Evolutionary conservation across 164 flowering plant genomes (phyloP), one percentile per base, ranked within the genome.

Genomic region (Chloranthus sessilifolius): DNA sequence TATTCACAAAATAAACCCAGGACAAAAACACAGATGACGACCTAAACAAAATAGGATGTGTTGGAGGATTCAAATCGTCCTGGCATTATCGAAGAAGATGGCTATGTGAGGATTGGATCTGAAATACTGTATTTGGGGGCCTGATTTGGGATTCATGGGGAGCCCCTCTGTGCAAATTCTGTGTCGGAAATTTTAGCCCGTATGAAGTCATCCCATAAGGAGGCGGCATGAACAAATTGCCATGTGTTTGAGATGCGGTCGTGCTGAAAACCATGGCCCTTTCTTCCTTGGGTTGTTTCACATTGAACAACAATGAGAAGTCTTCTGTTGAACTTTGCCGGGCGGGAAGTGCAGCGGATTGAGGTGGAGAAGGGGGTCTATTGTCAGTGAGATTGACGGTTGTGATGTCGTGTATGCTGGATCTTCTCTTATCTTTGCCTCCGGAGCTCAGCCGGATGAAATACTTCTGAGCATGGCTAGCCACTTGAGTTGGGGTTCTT

Each of bases 401-500:
- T 19, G 91, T 85, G 56, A 88, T 83, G 31, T 85, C 95, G 45
- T 83, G 89, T 50, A 85, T 87, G 64, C 92, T 87, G 5, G 89
- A 76, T 59, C 92, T 71, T 43, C 82, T 63, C 66, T 80, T 83
- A 54, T 82, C 89, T 44, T 83, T 87, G 29, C 85, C 86, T 26
- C 81, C 85, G 0, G 83, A 73, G 40, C 60, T 65, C 58, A 76
- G 92, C 59, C 88, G 39, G 56, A 78, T 76, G 45, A 83, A 80
- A 52, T 77, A 83, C 52, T 86, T 85, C 55, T 85, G 95, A 43
- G 95, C 90, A 74, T 82, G 95, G 50, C 95, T 85, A 1, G 89
- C 95, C 5, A 84, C 92, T 47, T 83, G 91, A 49, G 91, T 83
- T 12, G 91, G 81, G 1, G 91, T 84, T 52, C 85, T 74, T 3